Conservation (phyloP, 2,329 filamentous ascomycete species). For the Aspergillus unguis region DNA sequence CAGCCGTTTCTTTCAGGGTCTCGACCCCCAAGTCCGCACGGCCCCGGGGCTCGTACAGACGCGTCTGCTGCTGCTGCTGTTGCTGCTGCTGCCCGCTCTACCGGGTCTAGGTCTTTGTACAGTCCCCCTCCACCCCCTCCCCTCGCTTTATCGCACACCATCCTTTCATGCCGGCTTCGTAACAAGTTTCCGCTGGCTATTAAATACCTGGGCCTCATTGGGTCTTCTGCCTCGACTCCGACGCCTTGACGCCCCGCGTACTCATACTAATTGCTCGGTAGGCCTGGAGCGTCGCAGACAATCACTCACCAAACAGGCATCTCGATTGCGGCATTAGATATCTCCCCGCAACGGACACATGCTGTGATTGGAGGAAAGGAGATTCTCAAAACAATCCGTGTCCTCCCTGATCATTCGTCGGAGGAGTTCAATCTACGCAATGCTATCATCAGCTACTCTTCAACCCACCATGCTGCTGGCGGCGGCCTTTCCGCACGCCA, state of each 20-base stretch:
- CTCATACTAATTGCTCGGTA: conserved; percentile 25
- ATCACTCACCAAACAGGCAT: conserved; percentile 63
- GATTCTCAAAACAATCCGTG: conserved; percentile 62
- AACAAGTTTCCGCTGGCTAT: not conserved
- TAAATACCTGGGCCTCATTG: not conserved
- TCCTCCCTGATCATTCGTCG: conserved; percentile 54
- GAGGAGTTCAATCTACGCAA: conserved; percentile 64
- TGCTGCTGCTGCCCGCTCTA: conserved; percentile 24
- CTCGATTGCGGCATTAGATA: conserved; percentile 60
- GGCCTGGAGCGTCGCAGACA: conserved; percentile 51
- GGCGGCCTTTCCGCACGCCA: conserved; percentile 47
- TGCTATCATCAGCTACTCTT: conserved; percentile 57
- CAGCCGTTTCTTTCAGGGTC: conserved; percentile 55
- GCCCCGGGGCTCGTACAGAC: conserved; percentile 33
- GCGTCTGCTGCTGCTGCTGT: conserved; percentile 14
- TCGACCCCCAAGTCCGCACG: conserved; percentile 52
- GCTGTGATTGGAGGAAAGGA: conserved; percentile 63
- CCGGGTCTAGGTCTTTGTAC: conserved; percentile 41
- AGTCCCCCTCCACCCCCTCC: conserved; percentile 19
- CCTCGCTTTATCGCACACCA: conserved; percentile 11
- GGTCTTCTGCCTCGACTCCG: not conserved
- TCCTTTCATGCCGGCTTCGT: not conserved
- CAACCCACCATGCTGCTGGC: conserved; percentile 48
- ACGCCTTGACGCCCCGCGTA: conserved; percentile 2
- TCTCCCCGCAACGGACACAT: conserved; percentile 61